Base-by-base conservation (phyloP, 257 asterid species). In the Plectranthus barbatus region DNA sequence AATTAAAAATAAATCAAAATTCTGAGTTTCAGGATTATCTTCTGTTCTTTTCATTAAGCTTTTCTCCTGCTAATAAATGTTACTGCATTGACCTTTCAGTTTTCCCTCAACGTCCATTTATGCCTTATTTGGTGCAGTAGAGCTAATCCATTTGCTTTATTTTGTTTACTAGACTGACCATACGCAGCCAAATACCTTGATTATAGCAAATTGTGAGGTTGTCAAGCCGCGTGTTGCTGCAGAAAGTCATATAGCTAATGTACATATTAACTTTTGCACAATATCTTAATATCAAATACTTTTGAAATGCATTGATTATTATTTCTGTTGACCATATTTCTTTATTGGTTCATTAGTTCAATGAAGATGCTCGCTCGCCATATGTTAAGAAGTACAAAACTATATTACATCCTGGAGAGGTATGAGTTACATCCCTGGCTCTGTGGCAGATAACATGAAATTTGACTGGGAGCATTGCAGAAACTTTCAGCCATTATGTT, bases 371-470 rank as follows among this genome's bases (percentile, higher is more conserved):
- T 2, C 85, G 94, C 52, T 93, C 99, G 1, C 99, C 99, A 3
- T 90, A 78, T 70, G 92, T 93, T 49, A 93, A 83, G 85, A 93
- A 90, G 88, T 87, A 79, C 88, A 93, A 93, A 71, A 93, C 97
- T 39, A 86, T 93, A 72, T 78, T 93, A 70, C 99, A 93, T 75
- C 99, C 99, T 13, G 97, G 99, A 77, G 99, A 93, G 99, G 99
- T 93, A 87, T 36, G 56, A 8, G 34, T 40, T 49, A 44, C 51
- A n/a, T n/a, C 48, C 64, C 34, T n/a, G n/a, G n/a, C n/a, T n/a
- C n/a, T n/a, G n/a, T n/a, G n/a, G n/a, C n/a, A n/a, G n/a, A n/a
- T n/a, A n/a, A n/a, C n/a, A n/a, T n/a, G n/a, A n/a, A n/a, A n/a
- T n/a, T n/a, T n/a, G n/a, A n/a, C n/a, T n/a, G n/a, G n/a, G n/a